Percentiles rank a stretch among this genome's conserved stretches.
Conservation (phyloP, 176 grass and related monocot genomes). For the Guadua angustifolia region DNA sequence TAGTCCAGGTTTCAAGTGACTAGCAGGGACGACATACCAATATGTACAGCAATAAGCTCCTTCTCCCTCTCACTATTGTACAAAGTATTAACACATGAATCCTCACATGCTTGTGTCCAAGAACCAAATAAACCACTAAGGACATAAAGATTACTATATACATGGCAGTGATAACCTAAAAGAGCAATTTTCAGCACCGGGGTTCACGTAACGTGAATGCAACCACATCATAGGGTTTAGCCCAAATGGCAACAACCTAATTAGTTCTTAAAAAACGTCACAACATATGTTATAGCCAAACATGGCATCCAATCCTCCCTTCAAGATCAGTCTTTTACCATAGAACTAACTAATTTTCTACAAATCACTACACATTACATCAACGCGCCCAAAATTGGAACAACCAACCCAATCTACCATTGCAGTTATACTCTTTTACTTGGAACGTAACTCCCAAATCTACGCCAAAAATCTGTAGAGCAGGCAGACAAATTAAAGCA, state of each 20-base stretch:
- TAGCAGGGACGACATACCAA: neutral
- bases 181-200: neutral
- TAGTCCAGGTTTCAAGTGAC: neutral
- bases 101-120: no score
- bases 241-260: neutral
- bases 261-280: neutral
- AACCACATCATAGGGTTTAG: neutral
- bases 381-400: constrained; percentile 1
- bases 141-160: neutral
- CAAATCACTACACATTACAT: neutral
- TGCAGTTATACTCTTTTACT: neutral
- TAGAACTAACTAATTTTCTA: neutral
- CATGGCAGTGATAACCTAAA: constrained; percentile 11
- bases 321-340: neutral
- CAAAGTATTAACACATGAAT: neutral
- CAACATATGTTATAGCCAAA: neutral
- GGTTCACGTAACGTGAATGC: neutral
- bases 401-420: neutral
- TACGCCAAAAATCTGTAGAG: neutral
- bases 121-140: no score
- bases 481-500: neutral
- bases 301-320: neutral
- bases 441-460: neutral
- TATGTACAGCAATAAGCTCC: constrained; percentile 3
- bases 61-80: neutral